A percentile compares a stretch with the other conserved stretches of the same genome.
Conservation (phyloP, 768 basidiomycete species). For the Mycena belliarum region DNA sequence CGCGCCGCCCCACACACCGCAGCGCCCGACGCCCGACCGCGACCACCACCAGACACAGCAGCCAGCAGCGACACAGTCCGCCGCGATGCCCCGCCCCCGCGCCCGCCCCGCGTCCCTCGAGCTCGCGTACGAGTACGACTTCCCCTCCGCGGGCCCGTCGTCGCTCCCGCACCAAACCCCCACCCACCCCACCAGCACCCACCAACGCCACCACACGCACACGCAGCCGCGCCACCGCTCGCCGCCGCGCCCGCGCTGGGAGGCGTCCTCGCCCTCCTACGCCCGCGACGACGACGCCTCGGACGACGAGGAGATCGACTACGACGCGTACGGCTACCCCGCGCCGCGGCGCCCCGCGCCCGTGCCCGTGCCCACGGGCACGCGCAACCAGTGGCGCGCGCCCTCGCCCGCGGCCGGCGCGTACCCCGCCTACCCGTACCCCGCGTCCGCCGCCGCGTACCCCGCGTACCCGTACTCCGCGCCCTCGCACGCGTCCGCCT, state of each 20-base stretch:
- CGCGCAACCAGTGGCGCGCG: constrained; percentile 19
- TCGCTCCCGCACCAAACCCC: not conserved
- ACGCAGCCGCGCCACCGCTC: too few relatives aligned
- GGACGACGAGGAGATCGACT: not conserved
- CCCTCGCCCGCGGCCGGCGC: not conserved
- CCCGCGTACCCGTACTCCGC: not conserved
- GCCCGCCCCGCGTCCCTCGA: constrained; percentile 7
- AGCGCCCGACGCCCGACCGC: too few relatives aligned
- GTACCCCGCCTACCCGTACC: not conserved
- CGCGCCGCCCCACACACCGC: too few relatives aligned
- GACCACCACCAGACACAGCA: too few relatives aligned
- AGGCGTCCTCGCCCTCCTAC: too few relatives aligned
- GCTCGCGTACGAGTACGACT: constrained; percentile 24
- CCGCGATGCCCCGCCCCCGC: constrained; percentile 7
- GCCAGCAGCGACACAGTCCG: not conserved
- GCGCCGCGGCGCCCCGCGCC: not conserved
- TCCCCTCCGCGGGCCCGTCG: constrained; percentile 11
- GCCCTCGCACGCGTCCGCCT: not conserved
- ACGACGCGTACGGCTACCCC: constrained; percentile 13
- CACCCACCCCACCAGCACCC: not conserved
- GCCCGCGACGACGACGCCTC: constrained; percentile 1
- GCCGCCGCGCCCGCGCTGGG: constrained; percentile 4
- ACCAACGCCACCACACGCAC: too few relatives aligned
- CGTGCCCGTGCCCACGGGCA: not conserved
- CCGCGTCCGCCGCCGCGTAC: too few relatives aligned